phyloP scores from a whole-genome alignment of 2,329 filamentous ascomycete genomes.

The Fusarium solani-melongenae region DNA sequence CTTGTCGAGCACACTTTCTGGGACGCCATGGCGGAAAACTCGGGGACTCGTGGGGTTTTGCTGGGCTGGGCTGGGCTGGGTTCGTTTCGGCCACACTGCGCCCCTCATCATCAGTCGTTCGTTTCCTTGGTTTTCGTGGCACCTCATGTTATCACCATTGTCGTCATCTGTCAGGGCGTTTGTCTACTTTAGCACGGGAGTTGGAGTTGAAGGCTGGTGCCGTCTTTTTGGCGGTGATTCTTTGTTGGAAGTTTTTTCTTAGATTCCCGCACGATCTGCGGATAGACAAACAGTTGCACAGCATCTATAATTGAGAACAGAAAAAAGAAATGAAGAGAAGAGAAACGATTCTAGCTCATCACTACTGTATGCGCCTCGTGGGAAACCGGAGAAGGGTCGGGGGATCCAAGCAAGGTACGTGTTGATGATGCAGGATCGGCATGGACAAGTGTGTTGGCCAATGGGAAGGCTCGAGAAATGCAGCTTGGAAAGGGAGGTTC shows the following conservation, averaged over 20 bases:
- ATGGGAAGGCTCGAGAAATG: conserved; percentile 2
- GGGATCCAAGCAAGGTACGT: conserved; percentile 3
- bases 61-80: conserved; percentile 3
- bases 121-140: conserved; percentile 28
- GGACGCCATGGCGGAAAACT: conserved; percentile 28
- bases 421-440: conserved; percentile 17
- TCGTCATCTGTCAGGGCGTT: conserved; percentile 38
- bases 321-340: neutral
- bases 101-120: conserved; percentile 20
- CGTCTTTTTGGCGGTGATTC: conserved; percentile 11
- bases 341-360: neutral
- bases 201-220: conserved; percentile 32
- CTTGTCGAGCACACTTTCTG: conserved; percentile 29
- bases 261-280: conserved; percentile 26
- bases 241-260: conserved; percentile 13
- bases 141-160: conserved; percentile 27
- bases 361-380: neutral
- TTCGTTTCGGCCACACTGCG: conserved; percentile 15
- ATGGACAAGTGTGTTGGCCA: conserved; percentile 4
- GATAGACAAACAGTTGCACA: conserved; percentile 20
- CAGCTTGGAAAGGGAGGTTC: conserved; percentile 8
- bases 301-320: conserved; percentile 32
- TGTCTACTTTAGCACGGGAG: conserved; percentile 42
- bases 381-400: neutral
- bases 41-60: conserved; percentile 8